These are phyloP conservation scores for Durusdinium trenchii DNA, from an alignment of 73 alveolate species.

Conservation along the genomic window DNA sequence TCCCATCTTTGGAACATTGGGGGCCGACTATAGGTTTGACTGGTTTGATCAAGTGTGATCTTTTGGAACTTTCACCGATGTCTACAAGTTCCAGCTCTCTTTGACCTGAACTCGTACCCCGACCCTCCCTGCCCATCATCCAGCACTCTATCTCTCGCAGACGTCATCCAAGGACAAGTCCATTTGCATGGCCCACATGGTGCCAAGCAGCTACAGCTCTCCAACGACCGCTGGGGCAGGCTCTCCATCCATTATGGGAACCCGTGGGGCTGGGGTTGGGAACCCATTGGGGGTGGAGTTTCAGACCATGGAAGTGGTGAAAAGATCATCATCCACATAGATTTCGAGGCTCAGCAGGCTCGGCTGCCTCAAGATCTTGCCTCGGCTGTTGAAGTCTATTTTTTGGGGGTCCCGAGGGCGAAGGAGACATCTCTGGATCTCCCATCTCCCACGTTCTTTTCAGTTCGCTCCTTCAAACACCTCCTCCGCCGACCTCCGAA, in stretches of 20 bases:
- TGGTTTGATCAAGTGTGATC: too few relatives aligned
- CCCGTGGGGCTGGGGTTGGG: neutral
- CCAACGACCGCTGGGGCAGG: conserved; percentile 49
- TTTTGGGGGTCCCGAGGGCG: neutral
- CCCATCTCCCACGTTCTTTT: neutral
- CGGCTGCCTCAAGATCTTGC: neutral
- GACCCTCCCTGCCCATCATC: too few relatives aligned
- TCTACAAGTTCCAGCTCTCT: too few relatives aligned
- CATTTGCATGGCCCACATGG: conserved; percentile 22
- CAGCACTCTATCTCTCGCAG: too few relatives aligned
- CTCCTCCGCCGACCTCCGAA: too few relatives aligned
- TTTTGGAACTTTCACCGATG: too few relatives aligned
- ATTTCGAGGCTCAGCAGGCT: neutral
- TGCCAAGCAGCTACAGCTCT: neutral
- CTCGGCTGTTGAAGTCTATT: neutral
- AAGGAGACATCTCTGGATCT: neutral
- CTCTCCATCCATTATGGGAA: neutral
- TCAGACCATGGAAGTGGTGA: neutral
- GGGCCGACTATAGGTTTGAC: too few relatives aligned
- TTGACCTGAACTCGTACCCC: too few relatives aligned
- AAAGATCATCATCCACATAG: neutral
- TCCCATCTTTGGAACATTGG: too few relatives aligned
- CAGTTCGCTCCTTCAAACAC: too few relatives aligned
- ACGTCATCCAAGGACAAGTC: neutral
- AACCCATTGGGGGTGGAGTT: neutral